Evolutionary conservation across 2,329 filamentous ascomycete species (phyloP), one percentile per base, ranked within the genome.

Genomic region (Didymella glomerata): DNA sequence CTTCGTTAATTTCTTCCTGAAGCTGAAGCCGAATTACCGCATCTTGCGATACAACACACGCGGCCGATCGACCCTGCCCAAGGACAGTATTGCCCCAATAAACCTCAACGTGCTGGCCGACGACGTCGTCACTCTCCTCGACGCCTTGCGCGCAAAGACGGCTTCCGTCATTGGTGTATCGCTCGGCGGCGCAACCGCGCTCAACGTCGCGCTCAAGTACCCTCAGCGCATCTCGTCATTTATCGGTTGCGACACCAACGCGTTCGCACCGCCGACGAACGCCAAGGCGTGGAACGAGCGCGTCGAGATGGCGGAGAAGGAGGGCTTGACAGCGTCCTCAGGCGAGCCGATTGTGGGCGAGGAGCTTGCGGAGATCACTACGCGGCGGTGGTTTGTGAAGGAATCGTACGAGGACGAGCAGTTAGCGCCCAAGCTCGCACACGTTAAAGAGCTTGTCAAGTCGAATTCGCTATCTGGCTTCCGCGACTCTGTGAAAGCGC

Each of bases 231-330:
- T 92, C 14, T 73, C 68, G 1, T 82, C 81, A 7, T 90, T 93
- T 73, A 81, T 94, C 22, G 84, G 88, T 3, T 93, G 91, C 76
- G 91, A 95, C 76, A 96, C 92, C 71, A 94, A 93, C 75, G 84
- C 86, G 8, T 83, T 86, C 5, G 88, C 89, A 0, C 91, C 90
- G 59, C 80, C 87, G 0, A 87, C 88, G 34, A 96, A 96, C 79
- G 89, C 88, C 3, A 84, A 87, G 47, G 90, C 91, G 0, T 96
- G 92, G 92, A 86, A 86, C 54, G 90, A 93, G 42, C 88, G 92
- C 27, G 89, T 92, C 54, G 84, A 80, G 0, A 76, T 93, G 3
- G 87, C 90, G 0, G 87, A 91, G 68, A 79, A 80, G n/a, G 81
- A 86, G 62, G 75, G 75, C 10, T 74, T 79, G 0, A 49, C 64